Percentiles rank a stretch among this genome's conserved stretches.
phyloP scores from a whole-genome alignment of 352 stramenopile genomes.

The Pythium phragmitis region DNA sequence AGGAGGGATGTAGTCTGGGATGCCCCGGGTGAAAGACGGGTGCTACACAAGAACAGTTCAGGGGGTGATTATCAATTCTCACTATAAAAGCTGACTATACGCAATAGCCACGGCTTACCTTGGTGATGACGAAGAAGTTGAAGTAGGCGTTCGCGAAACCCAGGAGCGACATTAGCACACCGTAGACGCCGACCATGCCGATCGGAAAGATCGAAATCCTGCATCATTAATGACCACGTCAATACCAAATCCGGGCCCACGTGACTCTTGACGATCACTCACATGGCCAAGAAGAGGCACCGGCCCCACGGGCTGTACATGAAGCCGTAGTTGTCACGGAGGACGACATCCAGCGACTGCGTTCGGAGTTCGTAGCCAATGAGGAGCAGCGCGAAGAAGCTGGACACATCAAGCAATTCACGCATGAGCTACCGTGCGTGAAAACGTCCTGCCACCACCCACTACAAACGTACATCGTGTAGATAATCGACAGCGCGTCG shows the following conservation, averaged over 20 bases:
- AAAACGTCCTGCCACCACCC: background rate
- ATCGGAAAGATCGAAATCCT: constrained; percentile 91
- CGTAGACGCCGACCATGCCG: constrained; percentile 82
- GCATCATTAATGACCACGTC: background rate
- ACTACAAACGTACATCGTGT: constrained; percentile 69
- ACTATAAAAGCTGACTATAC: background rate
- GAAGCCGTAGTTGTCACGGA: constrained; percentile 84
- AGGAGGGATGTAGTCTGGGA: constrained; percentile 82
- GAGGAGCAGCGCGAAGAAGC: constrained; percentile 82
- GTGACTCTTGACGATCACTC: constrained; percentile 15
- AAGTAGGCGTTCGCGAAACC: constrained; percentile 88
- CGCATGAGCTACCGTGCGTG: background rate
- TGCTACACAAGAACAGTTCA: constrained; percentile 30
- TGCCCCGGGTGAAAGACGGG: constrained; percentile 79
- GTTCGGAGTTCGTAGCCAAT: constrained; percentile 85
- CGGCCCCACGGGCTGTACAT: constrained; percentile 89
- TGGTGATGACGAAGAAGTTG: constrained; percentile 90
- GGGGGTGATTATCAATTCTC: background rate
- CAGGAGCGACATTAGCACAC: constrained; percentile 68
- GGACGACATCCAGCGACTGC: constrained; percentile 55
- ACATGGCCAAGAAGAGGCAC: constrained; percentile 88
- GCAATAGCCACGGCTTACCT: constrained; percentile 29
- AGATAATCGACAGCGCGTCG: constrained; percentile 72
- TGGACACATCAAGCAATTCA: constrained; percentile 18
- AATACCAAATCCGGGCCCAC: background rate